phyloP scores from a whole-genome alignment of 2,329 filamentous ascomycete genomes.

The Conoideocrella luteorostrata region DNA sequence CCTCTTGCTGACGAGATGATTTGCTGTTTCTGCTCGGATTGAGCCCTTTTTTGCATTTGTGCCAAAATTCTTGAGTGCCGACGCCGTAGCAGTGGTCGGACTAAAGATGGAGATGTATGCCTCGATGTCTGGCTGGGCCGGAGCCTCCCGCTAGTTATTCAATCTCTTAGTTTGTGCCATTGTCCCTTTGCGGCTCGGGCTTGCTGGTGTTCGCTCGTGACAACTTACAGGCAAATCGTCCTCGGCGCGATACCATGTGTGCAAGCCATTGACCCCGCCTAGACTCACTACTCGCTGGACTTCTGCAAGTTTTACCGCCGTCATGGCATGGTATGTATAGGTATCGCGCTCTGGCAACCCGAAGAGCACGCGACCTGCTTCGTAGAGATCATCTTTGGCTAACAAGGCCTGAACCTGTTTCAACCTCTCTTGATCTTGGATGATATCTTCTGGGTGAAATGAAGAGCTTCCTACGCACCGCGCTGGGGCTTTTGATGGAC shows the following conservation, averaged over 20 bases:
- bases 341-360: constrained; percentile 35
- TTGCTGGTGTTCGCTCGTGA: not conserved
- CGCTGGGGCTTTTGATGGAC: constrained; percentile 18
- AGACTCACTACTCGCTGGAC: constrained; percentile 40
- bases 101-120: constrained; percentile 64
- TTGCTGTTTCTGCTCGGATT: constrained; percentile 48
- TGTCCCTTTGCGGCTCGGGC: too few relatives aligned
- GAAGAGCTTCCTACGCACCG: constrained; percentile 39
- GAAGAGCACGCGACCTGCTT: constrained; percentile 38
- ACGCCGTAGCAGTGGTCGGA: constrained; percentile 50
- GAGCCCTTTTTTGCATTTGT: constrained; percentile 61
- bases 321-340: constrained; percentile 47
- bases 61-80: constrained; percentile 55
- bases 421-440: constrained; percentile 32
- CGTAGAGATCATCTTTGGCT: constrained; percentile 35
- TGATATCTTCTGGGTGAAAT: constrained; percentile 36
- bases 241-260: constrained; percentile 40
- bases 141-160: constrained; percentile 33
- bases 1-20: constrained; percentile 48
- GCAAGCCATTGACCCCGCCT: constrained; percentile 39
- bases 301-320: constrained; percentile 41
- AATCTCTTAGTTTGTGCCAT: not conserved
- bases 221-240: constrained; percentile 27
- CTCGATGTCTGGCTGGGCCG: constrained; percentile 51
- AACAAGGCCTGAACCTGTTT: constrained; percentile 31